Percentiles rank a stretch among this genome's conserved stretches.
Conservation (phyloP, 2,329 filamentous ascomycete species). For the Aspergillus oerlinghausenensis region DNA sequence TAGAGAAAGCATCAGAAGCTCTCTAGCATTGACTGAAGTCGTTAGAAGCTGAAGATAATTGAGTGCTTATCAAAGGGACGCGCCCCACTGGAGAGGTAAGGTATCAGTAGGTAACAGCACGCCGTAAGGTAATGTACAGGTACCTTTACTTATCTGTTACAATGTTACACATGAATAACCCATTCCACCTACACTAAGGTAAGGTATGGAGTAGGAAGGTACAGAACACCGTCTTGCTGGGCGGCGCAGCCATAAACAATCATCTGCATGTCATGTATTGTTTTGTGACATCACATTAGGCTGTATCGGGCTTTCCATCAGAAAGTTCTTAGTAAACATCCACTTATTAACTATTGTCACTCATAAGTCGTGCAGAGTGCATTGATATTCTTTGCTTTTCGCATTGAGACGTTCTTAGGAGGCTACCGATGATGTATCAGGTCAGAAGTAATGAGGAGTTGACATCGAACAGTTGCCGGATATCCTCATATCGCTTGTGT, state of each 20-base stretch:
- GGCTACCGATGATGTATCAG: background rate
- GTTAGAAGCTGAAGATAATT: background rate
- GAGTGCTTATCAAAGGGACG: background rate
- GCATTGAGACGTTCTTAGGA: background rate
- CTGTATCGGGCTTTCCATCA: background rate
- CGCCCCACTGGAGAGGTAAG: too few relatives aligned
- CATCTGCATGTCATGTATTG: background rate
- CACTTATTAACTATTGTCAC: background rate
- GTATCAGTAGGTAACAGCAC: too few relatives aligned
- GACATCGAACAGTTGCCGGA: background rate
- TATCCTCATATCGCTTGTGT: background rate
- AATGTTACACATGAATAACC: background rate
- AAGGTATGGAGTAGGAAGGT: too few relatives aligned
- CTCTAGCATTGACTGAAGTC: background rate
- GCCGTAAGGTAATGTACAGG: background rate
- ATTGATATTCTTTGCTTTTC: background rate
- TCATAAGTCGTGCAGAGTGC: background rate
- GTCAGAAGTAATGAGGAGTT: background rate
- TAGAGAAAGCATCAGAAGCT: slow-evolving; percentile 7
- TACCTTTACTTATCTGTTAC: background rate
- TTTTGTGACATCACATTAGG: background rate
- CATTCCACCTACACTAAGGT: too few relatives aligned
- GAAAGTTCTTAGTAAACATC: background rate
- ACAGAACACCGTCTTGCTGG: too few relatives aligned
- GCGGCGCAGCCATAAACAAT: background rate